A percentile compares a stretch with the other conserved stretches of the same genome.
Evolutionary conservation across 306 rosid genomes (phyloP).

Genomic region (Cyclanthera cordifolia): DNA sequence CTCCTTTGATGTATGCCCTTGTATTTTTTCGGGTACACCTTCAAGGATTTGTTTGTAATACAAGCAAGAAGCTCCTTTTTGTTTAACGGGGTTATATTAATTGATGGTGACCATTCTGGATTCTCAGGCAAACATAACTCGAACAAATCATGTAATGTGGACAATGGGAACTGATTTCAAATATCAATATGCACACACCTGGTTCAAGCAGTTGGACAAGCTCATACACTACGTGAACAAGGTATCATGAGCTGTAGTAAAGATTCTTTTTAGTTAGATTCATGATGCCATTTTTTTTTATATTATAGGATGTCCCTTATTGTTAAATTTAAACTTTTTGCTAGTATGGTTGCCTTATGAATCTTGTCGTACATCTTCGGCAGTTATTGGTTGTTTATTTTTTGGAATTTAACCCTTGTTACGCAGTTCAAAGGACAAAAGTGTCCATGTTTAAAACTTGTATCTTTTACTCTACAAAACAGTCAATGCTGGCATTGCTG

Average conservation of each 20-base stretch:
- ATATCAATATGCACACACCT: conserved; percentile 79
- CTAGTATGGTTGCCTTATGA: background rate
- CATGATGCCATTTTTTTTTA: background rate
- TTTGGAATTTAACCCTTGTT: background rate
- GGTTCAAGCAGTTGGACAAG: conserved; percentile 90
- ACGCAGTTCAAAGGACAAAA: background rate
- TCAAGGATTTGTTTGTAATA: conserved; percentile 1
- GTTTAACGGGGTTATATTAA: conserved; percentile 15
- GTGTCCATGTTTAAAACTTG: background rate
- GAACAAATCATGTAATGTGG: conserved; percentile 94
- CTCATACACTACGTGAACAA: conserved; percentile 85
- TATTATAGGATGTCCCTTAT: background rate
- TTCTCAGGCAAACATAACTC: conserved; percentile 82
- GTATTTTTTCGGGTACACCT: background rate
- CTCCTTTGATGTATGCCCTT: no score
- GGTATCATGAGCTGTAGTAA: conserved; percentile 21
- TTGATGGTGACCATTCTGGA: conserved; percentile 22
- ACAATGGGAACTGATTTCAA: conserved; percentile 99
- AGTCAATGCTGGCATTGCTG: background rate
- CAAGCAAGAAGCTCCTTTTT: background rate
- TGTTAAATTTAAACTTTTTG: background rate
- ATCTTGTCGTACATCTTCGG: background rate
- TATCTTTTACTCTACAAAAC: background rate
- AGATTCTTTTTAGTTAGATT: background rate
- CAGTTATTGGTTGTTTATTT: background rate